Conservation (phyloP, 495 filamentous ascomycete species). For the Neurospora sp. region DNA sequence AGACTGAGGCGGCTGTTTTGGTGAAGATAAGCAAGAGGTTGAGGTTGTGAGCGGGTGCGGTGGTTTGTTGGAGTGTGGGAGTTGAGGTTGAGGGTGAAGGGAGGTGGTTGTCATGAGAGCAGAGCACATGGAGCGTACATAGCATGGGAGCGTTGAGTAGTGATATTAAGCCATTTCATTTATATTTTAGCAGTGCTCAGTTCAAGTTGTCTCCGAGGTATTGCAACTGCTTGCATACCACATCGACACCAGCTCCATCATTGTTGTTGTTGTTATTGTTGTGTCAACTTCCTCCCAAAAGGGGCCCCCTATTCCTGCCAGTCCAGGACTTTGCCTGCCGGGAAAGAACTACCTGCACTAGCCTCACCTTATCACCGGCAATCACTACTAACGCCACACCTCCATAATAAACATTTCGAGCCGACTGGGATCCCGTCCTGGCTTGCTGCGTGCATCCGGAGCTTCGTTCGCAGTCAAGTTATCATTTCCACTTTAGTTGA, state of each 20-base stretch:
- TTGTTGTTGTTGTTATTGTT: background rate
- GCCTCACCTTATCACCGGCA: background rate
- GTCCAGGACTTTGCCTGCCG: background rate
- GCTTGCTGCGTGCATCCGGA: background rate
- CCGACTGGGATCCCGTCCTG: background rate
- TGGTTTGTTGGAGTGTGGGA: no score
- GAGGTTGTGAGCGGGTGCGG: constrained; percentile 8
- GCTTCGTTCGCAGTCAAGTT: background rate
- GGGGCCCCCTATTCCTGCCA: background rate
- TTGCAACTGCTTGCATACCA: background rate
- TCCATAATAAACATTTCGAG: background rate
- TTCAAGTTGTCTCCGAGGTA: background rate
- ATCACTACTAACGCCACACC: background rate
- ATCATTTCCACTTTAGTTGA: background rate
- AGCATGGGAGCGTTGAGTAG: background rate
- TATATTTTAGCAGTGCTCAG: background rate
- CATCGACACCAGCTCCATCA: background rate
- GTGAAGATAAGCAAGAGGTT: constrained; percentile 57
- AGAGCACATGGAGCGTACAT: background rate
- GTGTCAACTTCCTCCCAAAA: background rate
- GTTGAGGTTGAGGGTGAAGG: no score
- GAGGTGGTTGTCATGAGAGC: no score
- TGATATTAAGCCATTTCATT: background rate
- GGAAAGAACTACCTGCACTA: background rate
- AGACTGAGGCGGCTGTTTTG: constrained; percentile 55